A percentile compares a stretch with the other conserved stretches of the same genome.
These are phyloP conservation scores for Aspergillus sp. DNA, from an alignment of 2,329 filamentous ascomycete species.

Conservation along the genomic window DNA sequence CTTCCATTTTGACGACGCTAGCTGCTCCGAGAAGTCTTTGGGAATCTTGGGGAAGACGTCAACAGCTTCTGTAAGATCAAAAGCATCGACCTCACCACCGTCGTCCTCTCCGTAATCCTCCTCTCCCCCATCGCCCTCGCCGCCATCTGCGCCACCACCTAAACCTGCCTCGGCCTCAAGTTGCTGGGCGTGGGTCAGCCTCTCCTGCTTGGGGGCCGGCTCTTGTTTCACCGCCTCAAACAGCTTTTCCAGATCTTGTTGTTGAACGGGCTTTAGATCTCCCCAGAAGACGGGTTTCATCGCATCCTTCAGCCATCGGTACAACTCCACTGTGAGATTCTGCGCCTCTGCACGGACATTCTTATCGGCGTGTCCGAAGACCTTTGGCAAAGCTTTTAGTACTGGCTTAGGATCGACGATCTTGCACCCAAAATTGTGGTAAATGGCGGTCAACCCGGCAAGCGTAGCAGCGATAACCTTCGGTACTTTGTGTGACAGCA, in stretches of 20 bases:
- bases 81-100: slow-evolving; percentile 73
- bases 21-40: slow-evolving; percentile 77
- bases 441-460: slow-evolving; percentile 78
- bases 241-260: slow-evolving; percentile 87
- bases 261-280: slow-evolving; percentile 93
- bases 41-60: slow-evolving; percentile 84
- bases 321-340: slow-evolving; percentile 88
- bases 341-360: slow-evolving; percentile 95
- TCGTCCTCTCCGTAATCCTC: slow-evolving; percentile 64
- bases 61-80: slow-evolving; percentile 82
- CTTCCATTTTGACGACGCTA: slow-evolving; percentile 96
- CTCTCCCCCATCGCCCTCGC: slow-evolving; percentile 61
- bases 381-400: slow-evolving; percentile 84
- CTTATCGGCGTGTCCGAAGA: slow-evolving; percentile 95
- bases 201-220: slow-evolving; percentile 83
- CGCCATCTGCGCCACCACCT: slow-evolving; percentile 63
- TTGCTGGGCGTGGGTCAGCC: slow-evolving; percentile 86
- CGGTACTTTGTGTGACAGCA: slow-evolving; percentile 83
- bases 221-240: slow-evolving; percentile 95
- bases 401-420: slow-evolving; percentile 90
- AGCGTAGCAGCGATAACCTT: slow-evolving; percentile 82
- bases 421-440: slow-evolving; percentile 94
- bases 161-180: slow-evolving; percentile 74
- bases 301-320: slow-evolving; percentile 94
- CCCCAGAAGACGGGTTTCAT: slow-evolving; percentile 99